Evolutionary conservation across 768 basidiomycete genomes (phyloP).

Genomic region (Pisolithus marmoratus): DNA sequence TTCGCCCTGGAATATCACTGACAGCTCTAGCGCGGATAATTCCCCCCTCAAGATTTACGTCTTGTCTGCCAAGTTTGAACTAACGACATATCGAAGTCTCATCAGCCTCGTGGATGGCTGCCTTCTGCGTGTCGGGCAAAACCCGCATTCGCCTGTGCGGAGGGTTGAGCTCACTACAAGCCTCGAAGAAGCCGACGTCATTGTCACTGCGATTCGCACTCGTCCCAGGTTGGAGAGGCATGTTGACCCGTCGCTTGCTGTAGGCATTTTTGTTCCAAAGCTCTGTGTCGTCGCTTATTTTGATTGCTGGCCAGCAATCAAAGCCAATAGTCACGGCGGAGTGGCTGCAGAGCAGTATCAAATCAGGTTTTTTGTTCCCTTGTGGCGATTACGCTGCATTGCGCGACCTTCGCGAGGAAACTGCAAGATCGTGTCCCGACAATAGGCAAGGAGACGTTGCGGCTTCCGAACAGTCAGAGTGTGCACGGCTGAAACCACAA

Average conservation of each 20-base stretch:
- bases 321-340: constrained; percentile 66
- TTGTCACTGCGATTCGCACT: constrained; percentile 65
- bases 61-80: constrained; percentile 27
- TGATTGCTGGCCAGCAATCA: constrained; percentile 37
- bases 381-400: constrained; percentile 56
- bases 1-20: constrained; percentile 6
- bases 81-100: constrained; percentile 18
- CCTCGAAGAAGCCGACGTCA: constrained; percentile 49
- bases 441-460: neutral
- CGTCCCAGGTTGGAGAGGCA: constrained; percentile 66
- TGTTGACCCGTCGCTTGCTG: constrained; percentile 57
- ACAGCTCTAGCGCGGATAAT: constrained; percentile 3
- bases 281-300: neutral
- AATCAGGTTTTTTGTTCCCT: constrained; percentile 38
- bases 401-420: constrained; percentile 42
- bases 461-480: neutral
- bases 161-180: constrained; percentile 31
- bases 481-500: neutral
- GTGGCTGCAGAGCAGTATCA: constrained; percentile 62
- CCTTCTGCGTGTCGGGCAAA: neutral
- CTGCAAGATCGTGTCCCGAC: constrained; percentile 39
- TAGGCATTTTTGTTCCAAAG: constrained; percentile 31
- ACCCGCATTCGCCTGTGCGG: neutral
- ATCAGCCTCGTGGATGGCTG: constrained; percentile 19
- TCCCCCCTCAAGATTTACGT: constrained; percentile 21